Base-by-base conservation (phyloP, 2,329 filamentous ascomycete species). In the Aspergillus awamori region DNA sequence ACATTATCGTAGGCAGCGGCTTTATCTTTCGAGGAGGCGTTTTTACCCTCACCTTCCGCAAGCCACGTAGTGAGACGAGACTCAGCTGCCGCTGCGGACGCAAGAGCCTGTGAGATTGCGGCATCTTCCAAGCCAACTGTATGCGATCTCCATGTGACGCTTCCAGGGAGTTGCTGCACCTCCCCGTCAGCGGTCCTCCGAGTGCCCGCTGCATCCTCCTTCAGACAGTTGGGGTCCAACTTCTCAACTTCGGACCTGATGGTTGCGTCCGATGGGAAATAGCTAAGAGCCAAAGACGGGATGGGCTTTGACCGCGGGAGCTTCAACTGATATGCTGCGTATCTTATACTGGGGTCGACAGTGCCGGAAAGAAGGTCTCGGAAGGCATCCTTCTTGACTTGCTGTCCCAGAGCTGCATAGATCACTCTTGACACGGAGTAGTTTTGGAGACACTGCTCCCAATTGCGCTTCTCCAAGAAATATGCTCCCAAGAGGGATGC, bases 51-150 rank as follows among this genome's bases (percentile, higher is more conserved):
- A 20, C 77, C 69, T 15, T 77, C 75, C n/a, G 77, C 68, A 30
- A 86, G 70, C 71, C 81, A 83, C 13, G 76, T 70, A 20, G 79
- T 74, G 33, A 89, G 78, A 57, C 78, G 74, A n/a, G 76, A 72
- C 68, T 87, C 85, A 13, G 84, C 85, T 43, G 80, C 74, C 5
- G 82, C 78, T 4, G 95, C 89, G 20, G 88, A 83, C 8, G 87
- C 91, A 72, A 97, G 86, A 5, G 93, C 90, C 66, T 93, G 86
- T 1, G 93, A 92, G 69, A 98, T 97, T 53, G 92, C 89, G 26
- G 94, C 93, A 77, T 99, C 94, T 69, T 97, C 93, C 56, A 99
- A 90, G 66, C 89, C 88, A 15, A 97, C 94, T 63, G 89, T 89
- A 45, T 93, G 86, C 8, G 87, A 89, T 65, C 95, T 87, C 95